A percentile compares a stretch with the other conserved stretches of the same genome.
These are phyloP conservation scores for Arthrinium puccinioides DNA, from an alignment of 2,329 filamentous ascomycete species.

Conservation along the genomic window DNA sequence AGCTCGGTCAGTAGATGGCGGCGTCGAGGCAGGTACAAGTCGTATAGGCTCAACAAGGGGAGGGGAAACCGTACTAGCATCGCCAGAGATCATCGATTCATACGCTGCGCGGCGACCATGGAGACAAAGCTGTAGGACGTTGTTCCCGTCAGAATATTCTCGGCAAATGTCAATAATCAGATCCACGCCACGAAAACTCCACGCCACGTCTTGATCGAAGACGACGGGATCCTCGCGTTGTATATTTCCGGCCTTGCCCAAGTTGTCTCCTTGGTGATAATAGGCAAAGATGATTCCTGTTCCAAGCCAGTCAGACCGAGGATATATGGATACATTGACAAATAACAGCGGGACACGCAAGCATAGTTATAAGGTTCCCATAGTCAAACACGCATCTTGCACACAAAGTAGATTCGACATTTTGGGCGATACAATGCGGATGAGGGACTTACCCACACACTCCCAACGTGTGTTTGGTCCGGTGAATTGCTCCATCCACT, in stretches of 20 bases:
- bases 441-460: conserved; percentile 30
- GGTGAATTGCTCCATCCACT: conserved; percentile 32
- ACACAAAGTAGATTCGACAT: too few relatives aligned
- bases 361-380: too few relatives aligned
- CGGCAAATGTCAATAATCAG: conserved; percentile 17
- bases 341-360: too few relatives aligned
- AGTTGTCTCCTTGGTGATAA: not conserved
- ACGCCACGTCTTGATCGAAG: conserved; percentile 9
- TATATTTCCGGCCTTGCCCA: not conserved
- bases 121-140: conserved; percentile 15
- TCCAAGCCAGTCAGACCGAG: too few relatives aligned
- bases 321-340: too few relatives aligned
- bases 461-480: conserved; percentile 35
- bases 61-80: conserved; percentile 15
- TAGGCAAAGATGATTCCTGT: too few relatives aligned
- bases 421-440: conserved; percentile 9
- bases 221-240: conserved; percentile 2
- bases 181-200: conserved; percentile 10
- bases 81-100: conserved; percentile 15
- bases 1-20: too few relatives aligned
- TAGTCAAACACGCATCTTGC: not conserved
- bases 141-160: conserved; percentile 18
- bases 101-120: conserved; percentile 10
- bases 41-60: not conserved
- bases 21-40: too few relatives aligned